Base-by-base conservation (phyloP, 805 yeast genomes). In the Cyberlindnera xishuangbannaensis region DNA sequence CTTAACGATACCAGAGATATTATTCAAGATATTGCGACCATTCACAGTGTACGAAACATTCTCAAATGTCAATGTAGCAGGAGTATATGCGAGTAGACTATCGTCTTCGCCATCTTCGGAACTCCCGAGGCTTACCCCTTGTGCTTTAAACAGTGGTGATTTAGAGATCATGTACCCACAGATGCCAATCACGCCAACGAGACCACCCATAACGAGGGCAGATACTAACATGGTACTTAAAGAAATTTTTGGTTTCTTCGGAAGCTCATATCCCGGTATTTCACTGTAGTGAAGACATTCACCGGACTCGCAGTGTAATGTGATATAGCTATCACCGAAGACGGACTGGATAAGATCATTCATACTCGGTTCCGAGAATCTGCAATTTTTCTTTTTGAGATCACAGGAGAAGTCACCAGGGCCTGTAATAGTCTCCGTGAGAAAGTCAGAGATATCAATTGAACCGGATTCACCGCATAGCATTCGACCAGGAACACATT, bases 301-400 rank as follows among this genome's bases (percentile, higher is more conserved):
- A 30, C 95, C 90, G 2, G 95, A 76, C 7, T 64, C 61, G 61
- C 98, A 92, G 28, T 72, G 67, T 35, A 92, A 64, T 2, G 88
- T 80, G 51, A 92, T 92, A 45, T 76, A 71, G 1, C 90, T 84
- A 54, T 92, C 98, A n/a, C 98, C 98, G 61, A 92, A 92, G 3
- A 92, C 95, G 7, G 85, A 77, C 38, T 76, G 68, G 37, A 92
- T 92, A 50, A 92, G 69, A 44, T 84, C 94, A 60, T 92, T 84
- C 97, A 92, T 90, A 34, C 92, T 79, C 28, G 98, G 97, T 54
- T 92, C 98, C 3, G 90, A 79, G 51, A 92, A 92, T 29, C 67
- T 67, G 62, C 98, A 92, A 28, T 66, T 59, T 26, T 67, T 73
- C 12, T 70, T 55, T 6, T 61, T 56, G 15, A 83, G 56, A 55